Percentiles rank a stretch among this genome's conserved stretches.
Evolutionary conservation across 2,329 filamentous ascomycete species (phyloP).

Genomic region (Chrysoporthe deuterocubensis): DNA sequence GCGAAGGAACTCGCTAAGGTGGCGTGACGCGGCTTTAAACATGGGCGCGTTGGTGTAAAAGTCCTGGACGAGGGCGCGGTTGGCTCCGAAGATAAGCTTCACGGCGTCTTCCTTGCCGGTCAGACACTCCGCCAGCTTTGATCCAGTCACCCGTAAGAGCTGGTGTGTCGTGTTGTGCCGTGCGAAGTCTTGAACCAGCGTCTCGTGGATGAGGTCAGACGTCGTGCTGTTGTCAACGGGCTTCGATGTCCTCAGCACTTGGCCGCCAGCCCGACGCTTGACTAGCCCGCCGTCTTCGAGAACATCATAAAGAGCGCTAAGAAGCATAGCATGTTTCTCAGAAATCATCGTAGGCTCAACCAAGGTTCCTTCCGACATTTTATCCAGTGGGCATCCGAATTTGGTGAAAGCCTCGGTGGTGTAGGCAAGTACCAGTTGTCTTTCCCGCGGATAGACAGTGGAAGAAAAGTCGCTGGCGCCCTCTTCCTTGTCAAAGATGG

Average conservation of each 20-base stretch:
- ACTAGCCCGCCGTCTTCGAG: slow-evolving; percentile 5
- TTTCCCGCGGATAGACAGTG: slow-evolving; percentile 35
- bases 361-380: neutral
- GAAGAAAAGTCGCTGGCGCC: slow-evolving; percentile 32
- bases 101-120: slow-evolving; percentile 42
- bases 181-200: slow-evolving; percentile 30
- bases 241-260: neutral
- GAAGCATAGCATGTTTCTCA: slow-evolving; percentile 16
- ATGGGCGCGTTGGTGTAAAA: slow-evolving; percentile 40
- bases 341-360: no score
- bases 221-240: slow-evolving; percentile 16
- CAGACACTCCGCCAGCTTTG: slow-evolving; percentile 43
- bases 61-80: slow-evolving; percentile 37
- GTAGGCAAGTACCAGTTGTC: slow-evolving; percentile 38
- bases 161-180: slow-evolving; percentile 37
- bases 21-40: slow-evolving; percentile 15
- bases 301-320: neutral
- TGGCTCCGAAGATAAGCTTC: slow-evolving; percentile 43
- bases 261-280: neutral
- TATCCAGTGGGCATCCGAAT: slow-evolving; percentile 35
- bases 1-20: no score
- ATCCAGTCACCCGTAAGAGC: slow-evolving; percentile 39
- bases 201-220: slow-evolving; percentile 27
- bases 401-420: slow-evolving; percentile 37
- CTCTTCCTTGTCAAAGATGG: neutral